phyloP scores from a whole-genome alignment of 106 monocot genomes.

The Posidonia australis region DNA sequence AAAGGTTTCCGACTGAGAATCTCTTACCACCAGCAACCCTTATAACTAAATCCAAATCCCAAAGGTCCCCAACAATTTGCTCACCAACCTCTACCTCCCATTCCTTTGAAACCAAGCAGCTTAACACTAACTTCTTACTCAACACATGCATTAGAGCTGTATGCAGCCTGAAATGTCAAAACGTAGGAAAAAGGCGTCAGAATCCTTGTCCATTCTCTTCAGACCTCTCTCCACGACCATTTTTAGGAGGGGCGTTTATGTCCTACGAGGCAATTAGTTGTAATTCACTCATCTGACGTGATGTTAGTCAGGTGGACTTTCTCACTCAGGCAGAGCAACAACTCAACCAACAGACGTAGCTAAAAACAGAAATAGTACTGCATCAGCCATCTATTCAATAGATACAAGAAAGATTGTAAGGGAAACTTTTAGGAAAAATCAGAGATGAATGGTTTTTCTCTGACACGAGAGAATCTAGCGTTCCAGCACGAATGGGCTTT shows the following conservation, averaged over 20 bases:
- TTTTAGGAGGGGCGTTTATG: not conserved
- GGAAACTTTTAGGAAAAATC: not conserved
- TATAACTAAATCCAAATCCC: no score
- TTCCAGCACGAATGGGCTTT: not conserved
- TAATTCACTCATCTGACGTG: no score
- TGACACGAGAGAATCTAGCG: not conserved
- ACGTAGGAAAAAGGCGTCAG: not conserved
- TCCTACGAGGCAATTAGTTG: not conserved
- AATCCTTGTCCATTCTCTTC: no score
- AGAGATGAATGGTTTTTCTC: not conserved
- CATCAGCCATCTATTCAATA: not conserved
- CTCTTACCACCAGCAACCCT: no score
- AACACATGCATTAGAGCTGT: conserved; percentile 7
- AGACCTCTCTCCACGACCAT: no score
- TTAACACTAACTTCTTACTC: conserved; percentile 1
- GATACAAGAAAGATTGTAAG: not conserved
- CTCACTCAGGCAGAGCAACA: not conserved
- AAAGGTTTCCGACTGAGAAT: no score
- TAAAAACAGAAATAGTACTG: not conserved
- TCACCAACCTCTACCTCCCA: not conserved
- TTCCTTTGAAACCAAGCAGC: conserved; percentile 8
- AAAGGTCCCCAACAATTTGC: not conserved
- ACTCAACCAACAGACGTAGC: conserved; percentile 1
- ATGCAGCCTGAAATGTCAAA: not conserved
- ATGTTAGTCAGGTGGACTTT: not conserved